A percentile compares a stretch with the other conserved stretches of the same genome.
Conservation (phyloP, 441 rosid genomes). For the Gossypium lobatum region DNA sequence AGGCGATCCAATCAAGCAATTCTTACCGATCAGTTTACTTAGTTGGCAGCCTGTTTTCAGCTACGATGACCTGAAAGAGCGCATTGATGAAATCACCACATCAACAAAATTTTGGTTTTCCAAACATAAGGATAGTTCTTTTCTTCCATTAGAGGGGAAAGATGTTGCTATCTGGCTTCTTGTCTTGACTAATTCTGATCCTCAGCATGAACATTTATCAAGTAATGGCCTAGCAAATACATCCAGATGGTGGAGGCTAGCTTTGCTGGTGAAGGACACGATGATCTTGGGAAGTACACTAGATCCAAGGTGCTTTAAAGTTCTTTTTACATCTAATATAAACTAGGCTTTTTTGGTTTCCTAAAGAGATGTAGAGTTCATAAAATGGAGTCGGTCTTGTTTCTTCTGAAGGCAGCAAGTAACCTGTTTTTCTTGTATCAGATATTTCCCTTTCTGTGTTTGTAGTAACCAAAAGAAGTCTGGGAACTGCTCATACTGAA, state of each 20-base stretch:
- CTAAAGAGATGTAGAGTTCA: background rate
- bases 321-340: conserved; percentile 14
- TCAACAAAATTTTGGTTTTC: conserved; percentile 44
- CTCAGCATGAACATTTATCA: conserved; percentile 25
- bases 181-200: conserved; percentile 43
- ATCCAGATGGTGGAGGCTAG: conserved; percentile 61
- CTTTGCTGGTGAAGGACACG: conserved; percentile 51
- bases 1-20: conserved; percentile 39
- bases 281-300: conserved; percentile 53
- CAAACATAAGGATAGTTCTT: conserved; percentile 29
- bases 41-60: conserved; percentile 42
- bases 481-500: background rate
- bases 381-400: background rate
- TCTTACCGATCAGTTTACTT: conserved; percentile 56
- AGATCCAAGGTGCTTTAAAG: conserved; percentile 53
- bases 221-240: conserved; percentile 29
- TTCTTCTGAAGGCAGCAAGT: background rate
- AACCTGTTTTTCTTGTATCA: background rate
- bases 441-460: background rate
- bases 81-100: conserved; percentile 40
- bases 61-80: conserved; percentile 32
- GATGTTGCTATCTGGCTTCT: conserved; percentile 73
- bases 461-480: background rate
- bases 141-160: conserved; percentile 41
- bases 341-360: background rate